Evolutionary conservation across 305 asterid species (phyloP).

Genomic region (Andrographis paniculata): DNA sequence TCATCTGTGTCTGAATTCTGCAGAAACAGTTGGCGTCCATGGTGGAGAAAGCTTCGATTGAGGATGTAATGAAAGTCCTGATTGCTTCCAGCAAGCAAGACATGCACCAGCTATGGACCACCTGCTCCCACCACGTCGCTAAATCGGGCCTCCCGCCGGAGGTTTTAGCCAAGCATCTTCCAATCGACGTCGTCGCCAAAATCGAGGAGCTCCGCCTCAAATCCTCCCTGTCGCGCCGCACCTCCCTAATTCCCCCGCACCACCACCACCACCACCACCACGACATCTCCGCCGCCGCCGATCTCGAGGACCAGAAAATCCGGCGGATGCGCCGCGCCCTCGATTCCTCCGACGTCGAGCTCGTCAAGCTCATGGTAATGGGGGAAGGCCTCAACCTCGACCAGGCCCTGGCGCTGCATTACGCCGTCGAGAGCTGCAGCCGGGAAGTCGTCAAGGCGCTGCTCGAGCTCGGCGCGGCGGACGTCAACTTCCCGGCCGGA

Average conservation of each 20-base stretch:
- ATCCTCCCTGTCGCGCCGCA: slow-evolving; percentile 53
- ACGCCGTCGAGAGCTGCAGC: slow-evolving; percentile 79
- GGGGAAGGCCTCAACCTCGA: slow-evolving; percentile 94
- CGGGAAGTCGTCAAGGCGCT: slow-evolving; percentile 82
- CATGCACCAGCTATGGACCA: slow-evolving; percentile 81
- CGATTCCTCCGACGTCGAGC: slow-evolving; percentile 87
- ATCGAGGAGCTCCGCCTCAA: slow-evolving; percentile 86
- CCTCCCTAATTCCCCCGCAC: slow-evolving; percentile 30
- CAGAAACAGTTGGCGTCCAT: slow-evolving; percentile 79
- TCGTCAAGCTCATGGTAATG: slow-evolving; percentile 96
- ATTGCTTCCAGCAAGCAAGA: slow-evolving; percentile 90
- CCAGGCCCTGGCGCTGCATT: slow-evolving; percentile 77
- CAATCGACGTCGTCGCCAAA: slow-evolving; percentile 74
- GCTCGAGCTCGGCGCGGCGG: slow-evolving; percentile 90
- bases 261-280: slow-evolving; percentile 46
- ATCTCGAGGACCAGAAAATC: slow-evolving; percentile 78
- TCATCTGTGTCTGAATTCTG: background rate
- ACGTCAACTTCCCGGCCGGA: slow-evolving; percentile 79
- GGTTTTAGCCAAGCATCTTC: slow-evolving; percentile 70
- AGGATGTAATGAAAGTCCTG: slow-evolving; percentile 85
- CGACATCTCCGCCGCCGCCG: slow-evolving; percentile 45
- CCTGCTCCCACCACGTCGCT: slow-evolving; percentile 78
- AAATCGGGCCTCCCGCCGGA: slow-evolving; percentile 94
- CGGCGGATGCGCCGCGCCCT: slow-evolving; percentile 95
- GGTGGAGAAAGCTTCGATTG: slow-evolving; percentile 93